These are phyloP conservation scores for Agrostemma githago DNA, from an alignment of 148 eudicot species.

Conservation along the genomic window DNA sequence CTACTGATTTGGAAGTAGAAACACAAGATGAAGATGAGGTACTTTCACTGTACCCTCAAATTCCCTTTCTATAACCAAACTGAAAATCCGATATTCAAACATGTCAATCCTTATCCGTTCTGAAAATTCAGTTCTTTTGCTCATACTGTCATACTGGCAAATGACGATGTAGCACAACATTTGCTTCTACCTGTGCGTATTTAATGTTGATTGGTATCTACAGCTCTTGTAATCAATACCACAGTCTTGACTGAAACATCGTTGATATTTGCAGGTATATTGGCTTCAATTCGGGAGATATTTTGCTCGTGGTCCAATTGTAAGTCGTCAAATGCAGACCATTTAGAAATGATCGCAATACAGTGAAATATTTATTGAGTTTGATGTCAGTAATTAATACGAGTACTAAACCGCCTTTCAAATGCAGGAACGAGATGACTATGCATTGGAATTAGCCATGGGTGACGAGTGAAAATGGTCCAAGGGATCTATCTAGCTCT, in stretches of 20 bases:
- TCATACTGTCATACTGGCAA: not conserved
- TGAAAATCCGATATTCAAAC: not conserved
- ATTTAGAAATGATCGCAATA: not conserved
- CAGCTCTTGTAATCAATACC: not conserved
- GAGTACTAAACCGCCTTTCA: not conserved
- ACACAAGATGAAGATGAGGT: slow-evolving; percentile 99
- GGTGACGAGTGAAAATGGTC: slow-evolving; percentile 58
- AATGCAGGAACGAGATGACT: slow-evolving; percentile 86
- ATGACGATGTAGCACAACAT: not conserved
- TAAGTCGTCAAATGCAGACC: slow-evolving; percentile 39
- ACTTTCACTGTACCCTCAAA: slow-evolving; percentile 1
- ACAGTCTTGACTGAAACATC: slow-evolving; percentile 6
- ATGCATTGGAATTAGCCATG: slow-evolving; percentile 92
- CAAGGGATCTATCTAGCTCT: not conserved
- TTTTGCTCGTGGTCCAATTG: slow-evolving; percentile 94
- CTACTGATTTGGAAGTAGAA: slow-evolving; percentile 92
- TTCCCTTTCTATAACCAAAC: not conserved
- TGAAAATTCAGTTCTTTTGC: not conserved
- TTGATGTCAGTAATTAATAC: not conserved
- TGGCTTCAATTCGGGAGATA: slow-evolving; percentile 99
- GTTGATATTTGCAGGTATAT: slow-evolving; percentile 58
- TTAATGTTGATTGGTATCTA: not conserved
- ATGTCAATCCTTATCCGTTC: not conserved
- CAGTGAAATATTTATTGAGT: not conserved
- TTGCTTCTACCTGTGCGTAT: not conserved